Base-by-base conservation (phyloP, 2,329 filamentous ascomycete genomes). In the Venturia nashicola region DNA sequence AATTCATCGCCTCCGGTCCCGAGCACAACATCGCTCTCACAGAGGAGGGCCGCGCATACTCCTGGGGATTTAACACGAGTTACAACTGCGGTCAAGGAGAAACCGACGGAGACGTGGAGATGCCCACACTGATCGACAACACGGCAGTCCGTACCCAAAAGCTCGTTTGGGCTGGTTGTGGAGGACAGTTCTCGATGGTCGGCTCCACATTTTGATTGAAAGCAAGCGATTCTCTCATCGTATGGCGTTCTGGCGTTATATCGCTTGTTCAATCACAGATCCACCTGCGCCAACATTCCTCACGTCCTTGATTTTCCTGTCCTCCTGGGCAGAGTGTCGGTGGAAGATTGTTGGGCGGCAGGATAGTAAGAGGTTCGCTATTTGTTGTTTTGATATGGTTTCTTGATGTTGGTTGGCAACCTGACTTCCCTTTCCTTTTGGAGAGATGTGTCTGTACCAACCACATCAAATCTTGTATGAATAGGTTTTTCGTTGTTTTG, bases 121-220 rank as follows among this genome's bases (percentile, higher is more conserved):
- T 83, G 32, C 90, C 92, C 0, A 94, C 88, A 0, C 71, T 87
- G 60, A 89, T 97, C 64, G 89, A 95, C 71, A 96, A 96, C 77
- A 89, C 86, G 14, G 91, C 91, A 51, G 83, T 94, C 36, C 82
- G 86, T 39, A 89, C 84, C 51, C 86, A 88, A 76, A 85, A 86
- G 74, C 80, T 97, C 54, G 81, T 86, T 42, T 90, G 82, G 76
- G 89, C 89, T n/a, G 90, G 89, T 54, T 88, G 88, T n/a, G 92
- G 93, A 68, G 91, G 91, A 5, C 92, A 97, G 72, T 97, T 85
- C 74, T 88, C 86, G 1, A 76, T 90, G 54, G 39, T 64, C 34
- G 44, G 46, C 36, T 60, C 59, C 14, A 27, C 51, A n/a, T 34
- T 57, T 36, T 57, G 14, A 57, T 57, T 18, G 14, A n/a, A 34